phyloP scores from a whole-genome alignment of 139 green algal species.

The Closterium sp. region DNA sequence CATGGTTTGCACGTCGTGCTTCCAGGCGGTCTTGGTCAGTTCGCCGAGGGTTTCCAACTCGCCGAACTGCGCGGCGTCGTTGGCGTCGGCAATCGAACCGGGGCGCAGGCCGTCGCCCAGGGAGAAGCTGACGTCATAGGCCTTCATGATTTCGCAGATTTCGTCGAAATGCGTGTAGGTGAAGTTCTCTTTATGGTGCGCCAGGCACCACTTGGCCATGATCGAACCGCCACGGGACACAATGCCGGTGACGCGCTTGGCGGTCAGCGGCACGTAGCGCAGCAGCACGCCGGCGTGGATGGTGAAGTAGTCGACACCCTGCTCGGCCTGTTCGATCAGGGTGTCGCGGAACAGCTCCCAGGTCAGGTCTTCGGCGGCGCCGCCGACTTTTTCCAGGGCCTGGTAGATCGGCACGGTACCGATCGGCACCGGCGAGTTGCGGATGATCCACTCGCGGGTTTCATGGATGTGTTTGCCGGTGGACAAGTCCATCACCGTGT shows the following conservation, averaged over 20 bases:
- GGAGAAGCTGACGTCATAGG: conserved; percentile 83
- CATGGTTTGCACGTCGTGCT: conserved; percentile 90
- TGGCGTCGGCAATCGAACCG: conserved; percentile 78
- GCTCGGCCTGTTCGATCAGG: conserved; percentile 77
- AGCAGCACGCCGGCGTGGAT: conserved; percentile 93
- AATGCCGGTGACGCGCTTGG: conserved; percentile 85
- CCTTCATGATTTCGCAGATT: conserved; percentile 88
- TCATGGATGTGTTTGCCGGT: conserved; percentile 90
- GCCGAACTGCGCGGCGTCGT: conserved; percentile 90
- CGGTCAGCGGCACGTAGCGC: conserved; percentile 81
- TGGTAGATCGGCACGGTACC: conserved; percentile 74
- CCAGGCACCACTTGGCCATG: conserved; percentile 73
- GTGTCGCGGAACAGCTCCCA: conserved; percentile 92
- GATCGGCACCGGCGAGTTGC: conserved; percentile 85
- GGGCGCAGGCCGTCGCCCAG: conserved; percentile 87
- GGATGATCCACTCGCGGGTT: conserved; percentile 89
- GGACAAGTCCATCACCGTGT: conserved; percentile 92
- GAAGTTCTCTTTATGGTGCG: conserved; percentile 82
- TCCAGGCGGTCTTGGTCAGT: conserved; percentile 84
- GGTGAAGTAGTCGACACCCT: conserved; percentile 95
- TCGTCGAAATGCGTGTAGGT: conserved; percentile 94
- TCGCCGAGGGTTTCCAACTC: conserved; percentile 88
- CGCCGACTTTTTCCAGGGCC: conserved; percentile 76
- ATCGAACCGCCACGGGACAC: conserved; percentile 87
- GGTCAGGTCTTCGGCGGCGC: conserved; percentile 81